Evolutionary conservation across 177 flowering plant genomes (phyloP).

Genomic region (Vitis hybrid): DNA sequence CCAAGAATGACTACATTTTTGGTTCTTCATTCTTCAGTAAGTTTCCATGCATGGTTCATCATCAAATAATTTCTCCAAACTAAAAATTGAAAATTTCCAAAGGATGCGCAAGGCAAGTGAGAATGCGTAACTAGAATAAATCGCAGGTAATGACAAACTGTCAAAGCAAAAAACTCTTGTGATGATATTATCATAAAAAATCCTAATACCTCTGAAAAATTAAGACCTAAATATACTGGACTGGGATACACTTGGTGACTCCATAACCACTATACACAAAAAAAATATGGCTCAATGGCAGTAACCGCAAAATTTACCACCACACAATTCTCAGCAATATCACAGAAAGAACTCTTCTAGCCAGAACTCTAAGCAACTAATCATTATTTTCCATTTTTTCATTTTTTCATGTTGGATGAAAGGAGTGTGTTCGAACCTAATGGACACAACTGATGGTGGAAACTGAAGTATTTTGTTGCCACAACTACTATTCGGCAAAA

Average conservation of each 20-base stretch:
- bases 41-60: too few relatives aligned
- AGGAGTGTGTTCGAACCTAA: not conserved
- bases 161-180: slow-evolving; percentile 5
- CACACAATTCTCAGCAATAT: slow-evolving; percentile 16
- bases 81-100: too few relatives aligned
- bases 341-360: slow-evolving; percentile 16
- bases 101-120: not conserved
- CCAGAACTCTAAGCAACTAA: slow-evolving; percentile 15
- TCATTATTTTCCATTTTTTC: not conserved
- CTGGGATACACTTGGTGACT: slow-evolving; percentile 20
- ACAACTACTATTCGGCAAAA: slow-evolving; percentile 16
- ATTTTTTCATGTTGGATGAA: not conserved
- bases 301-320: slow-evolving; percentile 54
- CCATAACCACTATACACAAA: slow-evolving; percentile 32
- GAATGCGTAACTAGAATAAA: not conserved
- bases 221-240: slow-evolving; percentile 4
- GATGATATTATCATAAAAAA: slow-evolving; percentile 21
- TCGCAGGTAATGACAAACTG: not conserved
- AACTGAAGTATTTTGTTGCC: not conserved
- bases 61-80: too few relatives aligned
- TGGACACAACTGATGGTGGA: not conserved
- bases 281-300: slow-evolving; percentile 23
- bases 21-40: too few relatives aligned
- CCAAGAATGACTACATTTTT: too few relatives aligned
- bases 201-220: not conserved